Conservation (phyloP, 1,284 basidiomycete genomes). For the Pseudozyma sp. region DNA sequence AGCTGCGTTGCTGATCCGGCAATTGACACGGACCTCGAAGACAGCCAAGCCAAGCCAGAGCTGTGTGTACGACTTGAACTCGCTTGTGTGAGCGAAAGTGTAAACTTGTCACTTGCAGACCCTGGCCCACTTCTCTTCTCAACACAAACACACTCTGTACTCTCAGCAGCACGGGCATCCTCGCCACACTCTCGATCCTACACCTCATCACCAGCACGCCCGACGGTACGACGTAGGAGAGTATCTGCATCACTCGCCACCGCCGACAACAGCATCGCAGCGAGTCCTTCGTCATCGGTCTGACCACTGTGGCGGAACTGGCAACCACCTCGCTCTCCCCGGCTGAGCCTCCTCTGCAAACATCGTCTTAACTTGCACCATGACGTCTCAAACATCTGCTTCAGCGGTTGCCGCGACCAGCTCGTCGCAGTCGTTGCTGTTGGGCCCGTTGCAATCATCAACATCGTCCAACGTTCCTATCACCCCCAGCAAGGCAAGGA, state of each 20-base stretch:
- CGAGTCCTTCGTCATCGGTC: neutral
- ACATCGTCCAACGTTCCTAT: conserved; percentile 36
- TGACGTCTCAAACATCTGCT: conserved; percentile 34
- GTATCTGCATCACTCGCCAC: conserved; percentile 2
- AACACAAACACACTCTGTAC: neutral
- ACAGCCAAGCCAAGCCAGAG: conserved; percentile 5
- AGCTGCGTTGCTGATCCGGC: conserved; percentile 36
- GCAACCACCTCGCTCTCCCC: neutral
- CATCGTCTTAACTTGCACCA: conserved; percentile 21
- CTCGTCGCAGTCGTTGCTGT: conserved; percentile 35
- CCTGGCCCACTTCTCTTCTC: conserved; percentile 6
- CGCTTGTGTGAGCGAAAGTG: neutral
- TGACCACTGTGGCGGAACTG: conserved; percentile 1
- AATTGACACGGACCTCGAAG: conserved; percentile 35
- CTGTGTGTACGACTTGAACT: conserved; percentile 3
- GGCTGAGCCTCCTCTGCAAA: conserved; percentile 12
- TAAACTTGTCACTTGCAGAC: conserved; percentile 10
- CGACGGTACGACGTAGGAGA: neutral
- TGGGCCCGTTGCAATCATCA: conserved; percentile 36
- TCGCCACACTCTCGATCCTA: conserved; percentile 11
- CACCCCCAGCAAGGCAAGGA: conserved; percentile 44
- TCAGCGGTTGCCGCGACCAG: conserved; percentile 16
- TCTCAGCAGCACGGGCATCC: conserved; percentile 2
- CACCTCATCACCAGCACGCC: conserved; percentile 9
- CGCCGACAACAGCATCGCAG: neutral